phyloP scores from a whole-genome alignment of 2,329 filamentous ascomycete genomes.

The Xylaria sp. region DNA sequence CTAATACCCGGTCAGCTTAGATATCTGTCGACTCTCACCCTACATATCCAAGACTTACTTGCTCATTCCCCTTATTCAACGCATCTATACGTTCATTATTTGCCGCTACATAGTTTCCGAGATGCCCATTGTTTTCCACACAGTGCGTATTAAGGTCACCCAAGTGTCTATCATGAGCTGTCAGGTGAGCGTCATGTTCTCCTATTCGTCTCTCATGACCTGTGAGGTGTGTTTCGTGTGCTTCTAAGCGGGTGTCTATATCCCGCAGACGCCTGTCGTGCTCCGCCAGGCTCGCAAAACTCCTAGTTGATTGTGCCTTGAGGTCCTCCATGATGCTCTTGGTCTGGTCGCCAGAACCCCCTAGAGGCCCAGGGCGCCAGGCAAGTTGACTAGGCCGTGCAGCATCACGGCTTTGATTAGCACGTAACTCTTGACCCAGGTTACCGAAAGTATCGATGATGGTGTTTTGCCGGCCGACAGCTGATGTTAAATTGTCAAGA shows the following conservation, averaged over 20 bases:
- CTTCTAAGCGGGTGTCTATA: constrained; percentile 23
- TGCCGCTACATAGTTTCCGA: constrained; percentile 21
- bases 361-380: constrained; percentile 36
- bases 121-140: constrained; percentile 28
- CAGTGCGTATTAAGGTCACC: constrained; percentile 27
- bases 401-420: constrained; percentile 34
- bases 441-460: constrained; percentile 26
- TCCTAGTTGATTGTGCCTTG: constrained; percentile 34
- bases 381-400: constrained; percentile 26
- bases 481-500: constrained; percentile 22
- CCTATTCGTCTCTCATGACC: constrained; percentile 27
- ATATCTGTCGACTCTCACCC: neutral
- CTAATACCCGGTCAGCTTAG: constrained; percentile 25
- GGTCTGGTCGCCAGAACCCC: constrained; percentile 24
- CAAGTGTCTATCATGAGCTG: constrained; percentile 28
- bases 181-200: constrained; percentile 26
- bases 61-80: constrained; percentile 31
- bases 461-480: constrained; percentile 27
- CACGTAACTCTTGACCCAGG: constrained; percentile 33
- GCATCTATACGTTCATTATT: constrained; percentile 28
- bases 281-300: constrained; percentile 32
- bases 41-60: constrained; percentile 20
- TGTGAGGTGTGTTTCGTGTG: constrained; percentile 23
- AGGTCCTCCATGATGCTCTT: constrained; percentile 34
- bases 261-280: constrained; percentile 30